Evolutionary conservation across 495 filamentous ascomycete genomes (phyloP), one percentile per base, ranked within the genome.

Genomic region (Penicillium paxilli): DNA sequence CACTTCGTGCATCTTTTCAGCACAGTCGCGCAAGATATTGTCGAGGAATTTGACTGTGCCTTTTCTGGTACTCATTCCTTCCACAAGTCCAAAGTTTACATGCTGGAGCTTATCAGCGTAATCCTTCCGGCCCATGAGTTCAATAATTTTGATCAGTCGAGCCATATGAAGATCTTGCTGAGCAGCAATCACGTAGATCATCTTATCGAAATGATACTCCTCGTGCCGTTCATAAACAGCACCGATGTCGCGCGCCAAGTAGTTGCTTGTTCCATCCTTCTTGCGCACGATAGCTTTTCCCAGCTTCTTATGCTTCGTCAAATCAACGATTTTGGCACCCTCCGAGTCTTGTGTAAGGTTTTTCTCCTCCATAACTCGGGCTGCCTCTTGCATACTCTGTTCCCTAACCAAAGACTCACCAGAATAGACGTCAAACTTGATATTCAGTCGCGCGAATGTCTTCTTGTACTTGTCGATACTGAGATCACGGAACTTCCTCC

Each of bases 321-420:
- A 89, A 69, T 98, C 88, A 51, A 96, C 85, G 55, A 97, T 89
- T 45, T 90, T 77, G 35, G 94, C 94, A 35, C 94, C 94, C 30
- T 97, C 84, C 25, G 91, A 92, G 63, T 89, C 83, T 68, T 92
- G 85, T 0, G 87, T 85, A 24, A 96, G 81, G 10, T 84, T 83
- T 57, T 81, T 83, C 50, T 89, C 83, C 64, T 83, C 78, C 81
- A 97, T 84, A 21, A 75, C 68, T 47, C 78, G 62, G 49, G 74
- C 73, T 23, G 83, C 87, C 12, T 83, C 77, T 47, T 74, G 73
- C 90, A 98, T 96, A 55, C 83, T 84, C 64, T 90, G 89, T 57
- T 87, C 82, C 51, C 83, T 82, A 45, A 98, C 88, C 65, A 95
- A 90, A n/a, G 89, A 93, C 72, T 98, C 94, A 26, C 93, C 93